Base-by-base conservation (phyloP, 2,329 filamentous ascomycete species). In the Colletotrichum coccodes region DNA sequence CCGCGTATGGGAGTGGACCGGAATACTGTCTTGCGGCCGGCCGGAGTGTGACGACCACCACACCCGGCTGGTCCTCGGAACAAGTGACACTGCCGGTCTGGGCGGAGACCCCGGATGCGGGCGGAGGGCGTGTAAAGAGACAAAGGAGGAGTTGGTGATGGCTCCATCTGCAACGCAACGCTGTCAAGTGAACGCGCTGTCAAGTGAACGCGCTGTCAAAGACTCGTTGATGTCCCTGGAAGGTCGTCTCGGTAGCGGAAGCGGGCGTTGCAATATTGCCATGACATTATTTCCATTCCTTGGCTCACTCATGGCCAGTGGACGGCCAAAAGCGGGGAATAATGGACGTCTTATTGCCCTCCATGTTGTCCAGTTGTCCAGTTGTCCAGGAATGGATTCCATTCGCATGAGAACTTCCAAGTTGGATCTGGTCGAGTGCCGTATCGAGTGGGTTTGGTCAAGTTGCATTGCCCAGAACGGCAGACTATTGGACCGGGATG, bases 401-500 rank as follows among this genome's bases (percentile, higher is more conserved):
- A 21, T 60, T 21, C 47, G 23, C 60, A 47, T 50, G 58, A 40
- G 11, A 14, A 40, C 40, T 60, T 56, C 60, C 54, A 46, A 65
- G 47, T 50, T 50, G 47, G 60, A 50, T 59, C 32, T 49, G 38
- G 58, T 28, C 47, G n/a, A 59, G 54, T 60, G 61, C 65, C 32
- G 40, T 60, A 50, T 50, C 52, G 52, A 49, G 47, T 65, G 54
- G 54, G 46, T 60, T 53, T 32, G 42, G 60, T 47, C 52, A 49
- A 68, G 65, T 54, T 49, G 47, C 16, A 44, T 40, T 60, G 61
- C 65, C 60, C 46, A 68, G 40, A 42, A 59, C 14, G 65, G 61
- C 65, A 40, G 52, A 42, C 53, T 54, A 60, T 50, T 56, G 18
- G 53, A 56, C 65, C 40, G 23, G 65, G 47, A 36, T 68, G 36